Base-by-base conservation (phyloP, 176 grass and related monocot species). In the Paspalum vaginatum region DNA sequence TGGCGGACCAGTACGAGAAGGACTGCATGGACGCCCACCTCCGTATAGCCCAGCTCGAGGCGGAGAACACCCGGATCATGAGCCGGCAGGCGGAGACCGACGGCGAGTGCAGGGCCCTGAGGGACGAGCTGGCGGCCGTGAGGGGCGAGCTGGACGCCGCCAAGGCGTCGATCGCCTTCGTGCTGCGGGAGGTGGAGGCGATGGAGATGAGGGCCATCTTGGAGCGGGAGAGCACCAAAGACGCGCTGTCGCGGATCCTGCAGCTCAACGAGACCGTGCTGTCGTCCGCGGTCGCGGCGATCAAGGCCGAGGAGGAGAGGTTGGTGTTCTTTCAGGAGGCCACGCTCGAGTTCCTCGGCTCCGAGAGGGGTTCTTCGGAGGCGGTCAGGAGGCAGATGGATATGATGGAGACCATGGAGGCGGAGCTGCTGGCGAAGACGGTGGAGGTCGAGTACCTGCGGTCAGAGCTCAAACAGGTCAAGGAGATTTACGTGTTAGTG, bases 251-350 rank as follows among this genome's bases (percentile, higher is more conserved):
- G 44, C 60, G 68, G 13, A 74, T 87, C 1, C 74, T 83, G 39
- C 45, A 25, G 61, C 70, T 89, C 7, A 87, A 87, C 69, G 76
- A 87, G 74, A 9, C 61, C 0, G 77, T 87, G 13, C 76, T 89
- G 6, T 42, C 66, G 5, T 87, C 91, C 15, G 68, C 75, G 3
- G 55, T 87, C 2, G 65, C 76, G 1, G 84, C 77, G 5, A 68
- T 93, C 61, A 70, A 49, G 22, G 87, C 81, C 10, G 87, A 93
- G 70, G 80, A 84, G 67, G 84, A 93, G 76, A 68, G 84, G 45
- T 89, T 76, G 0, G 84, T 79, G 22, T 87, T 86, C 72, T 89
- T 81, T 9, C 80, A 80, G 70, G 76, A 80, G 77, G 65, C 63
- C 18, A 75, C 74, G 50, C 50, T 83, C 0, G 66, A 79, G 65